Base-by-base conservation (phyloP, 768 basidiomycete species). In the Lactarius pseudohatsudake region DNA sequence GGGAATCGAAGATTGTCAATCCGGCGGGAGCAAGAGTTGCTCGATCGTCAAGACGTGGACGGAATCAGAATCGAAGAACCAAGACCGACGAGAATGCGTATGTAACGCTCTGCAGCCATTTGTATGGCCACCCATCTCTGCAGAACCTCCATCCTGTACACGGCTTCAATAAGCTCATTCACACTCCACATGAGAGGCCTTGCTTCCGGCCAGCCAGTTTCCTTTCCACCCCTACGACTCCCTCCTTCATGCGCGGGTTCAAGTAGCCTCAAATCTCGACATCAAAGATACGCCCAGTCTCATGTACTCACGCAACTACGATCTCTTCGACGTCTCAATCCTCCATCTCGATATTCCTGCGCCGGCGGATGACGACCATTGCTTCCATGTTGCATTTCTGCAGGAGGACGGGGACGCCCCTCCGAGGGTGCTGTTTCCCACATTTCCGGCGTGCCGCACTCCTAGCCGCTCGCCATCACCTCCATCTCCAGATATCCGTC, bases 271-370 rank as follows among this genome's bases (percentile, higher is more conserved):
- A 13, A 58, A 13, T 8, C 22, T 54, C 32, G 28, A 53, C 15
- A 32, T 22, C 60, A 57, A 2, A 30, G 62, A 63, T 26, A 22
- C 28, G 0, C 62, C 66, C 8, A n/a, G 62, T 9, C 66, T 63
- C 22, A 59, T 40, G 40, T 57, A 67, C 38, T 63, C 66, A 0
- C 62, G n/a, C 66, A 2, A 59, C 66, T 4, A 67, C 53, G 5
- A 59, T 59, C 62, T 64, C 66, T 13, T 67, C 58, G 4, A 59
- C 53, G 9, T 67, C 66, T 15, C 57, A 40, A 16, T 63, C 57
- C 4, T 59, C 66, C 20, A 26, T 56, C 8, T 45, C 62, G 1
- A 30, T 45, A 41, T 63, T 22, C 36, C 4, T 64, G 26, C 58
- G 62, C 28, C 40, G 30, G 30, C 4, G 15, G 3, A 41, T 64